Evolutionary conservation across 2,329 filamentous ascomycete genomes (phyloP), one percentile per base, ranked within the genome.

Genomic region (Mycosphaerella sp.): DNA sequence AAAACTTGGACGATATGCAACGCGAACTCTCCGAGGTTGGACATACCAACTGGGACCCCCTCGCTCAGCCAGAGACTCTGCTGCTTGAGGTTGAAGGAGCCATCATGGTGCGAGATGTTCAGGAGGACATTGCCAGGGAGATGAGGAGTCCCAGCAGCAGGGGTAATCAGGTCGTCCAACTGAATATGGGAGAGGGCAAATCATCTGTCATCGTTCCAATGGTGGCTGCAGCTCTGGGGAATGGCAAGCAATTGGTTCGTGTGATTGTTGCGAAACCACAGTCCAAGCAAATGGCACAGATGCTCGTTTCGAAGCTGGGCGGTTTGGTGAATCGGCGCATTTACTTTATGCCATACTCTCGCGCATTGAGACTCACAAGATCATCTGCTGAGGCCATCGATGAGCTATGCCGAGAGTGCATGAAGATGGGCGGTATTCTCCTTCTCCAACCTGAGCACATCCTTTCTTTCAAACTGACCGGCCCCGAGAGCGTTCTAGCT

Each of bases 181-280:
- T 88, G 2, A 86, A 85, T 57, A 88, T 88, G 84, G 84, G 85
- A 0, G 78, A 85, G 62, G 84, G 84, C 0, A 87, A 87, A 57
- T 82, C 82, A 0, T 85, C 84, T 0, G 79, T 87, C 1, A 87
- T 90, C 47, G 74, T 84, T 0, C 84, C 84, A 0, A 82, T 86
- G 38, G 77, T 85, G 0, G 79, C 79, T 0, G 69, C 78, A 0
- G 59, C 65, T 0, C 61, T 75, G 2, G 69, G 73, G 5, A 56
- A 75, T 53, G 68, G 69, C 32, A 63, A 66, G 0, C 67, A 72
- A 0, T 66, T 87, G 0, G 74, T 76, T 0, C 70, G 84, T 1
- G 66, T 85, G 0, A 64, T 83, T 0, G 79, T 83, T 0, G 79
- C 79, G 0, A 80, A 80, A 47, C 70, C 81, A 0, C 70, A 84